Base-by-base conservation (phyloP, 306 rosid genomes). In the Astragalus glycyphyllos region DNA sequence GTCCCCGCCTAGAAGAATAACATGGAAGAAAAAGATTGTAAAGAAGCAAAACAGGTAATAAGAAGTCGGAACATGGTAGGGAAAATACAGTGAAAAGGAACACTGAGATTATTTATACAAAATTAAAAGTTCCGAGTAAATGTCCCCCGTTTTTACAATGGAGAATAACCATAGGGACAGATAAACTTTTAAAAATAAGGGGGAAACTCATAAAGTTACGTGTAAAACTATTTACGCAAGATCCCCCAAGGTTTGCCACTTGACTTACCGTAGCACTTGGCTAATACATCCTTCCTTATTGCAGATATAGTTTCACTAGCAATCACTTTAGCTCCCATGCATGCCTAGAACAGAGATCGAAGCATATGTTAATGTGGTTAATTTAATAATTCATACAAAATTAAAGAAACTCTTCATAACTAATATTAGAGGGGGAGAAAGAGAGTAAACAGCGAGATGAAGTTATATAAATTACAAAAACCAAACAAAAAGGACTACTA, bases 241-340 rank as follows among this genome's bases (percentile, higher is more conserved):
- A n/a, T n/a, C n/a, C n/a, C n/a, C n/a, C n/a, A n/a, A n/a, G n/a
- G 45, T 41, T 54, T 59, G 54, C 44, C 68, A 56, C 34, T 35
- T 37, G 41, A 76, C 86, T 78, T 77, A 90, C 98, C 98, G 11
- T 93, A 93, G 77, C 98, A 93, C 84, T 90, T 93, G 62, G 98
- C 92, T 47, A 90, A 82, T 69, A 93, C 98, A 79, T 93, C 97
- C 81, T 93, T 90, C 81, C 97, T 80, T 72, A 93, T 88, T 58
- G 98, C 97, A 3, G 98, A 93, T 75, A 93, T 59, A 38, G 98
- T 69, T 83, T 93, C 97, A 71, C 98, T 90, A 48, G 96, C 97
- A 63, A 90, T 90, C 81, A 93, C 92, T 79, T 88, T 93, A 3
- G 93, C 29, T 41, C 96, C 96, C 71, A 93, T 85, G 81, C 92